phyloP scores from a whole-genome alignment of 2,329 filamentous ascomycete genomes.

The Neopestalotiopsis rosae region DNA sequence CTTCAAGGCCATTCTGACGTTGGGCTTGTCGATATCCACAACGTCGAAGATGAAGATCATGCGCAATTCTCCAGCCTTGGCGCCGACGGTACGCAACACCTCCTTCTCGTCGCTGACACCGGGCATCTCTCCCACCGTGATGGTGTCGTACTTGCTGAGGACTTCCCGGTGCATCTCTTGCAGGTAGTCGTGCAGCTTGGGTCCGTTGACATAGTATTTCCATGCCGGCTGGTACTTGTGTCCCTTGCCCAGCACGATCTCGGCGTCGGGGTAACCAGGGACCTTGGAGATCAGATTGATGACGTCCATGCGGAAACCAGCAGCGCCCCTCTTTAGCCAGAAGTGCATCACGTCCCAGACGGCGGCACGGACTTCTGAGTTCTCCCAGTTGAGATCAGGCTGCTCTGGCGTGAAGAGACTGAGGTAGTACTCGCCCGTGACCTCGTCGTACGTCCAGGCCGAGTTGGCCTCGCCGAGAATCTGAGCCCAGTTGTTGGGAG shows the following conservation, averaged over 20 bases:
- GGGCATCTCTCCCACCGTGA: conserved; percentile 75
- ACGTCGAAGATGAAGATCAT: conserved; percentile 75
- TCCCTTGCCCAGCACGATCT: conserved; percentile 52
- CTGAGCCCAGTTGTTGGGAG: conserved; percentile 78
- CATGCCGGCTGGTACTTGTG: conserved; percentile 56
- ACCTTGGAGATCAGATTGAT: conserved; percentile 76
- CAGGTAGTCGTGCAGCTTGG: conserved; percentile 71
- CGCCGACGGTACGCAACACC: conserved; percentile 65
- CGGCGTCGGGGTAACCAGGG: conserved; percentile 62
- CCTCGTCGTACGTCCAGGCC: conserved; percentile 74
- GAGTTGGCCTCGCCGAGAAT: conserved; percentile 64
- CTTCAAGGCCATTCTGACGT: conserved; percentile 49
- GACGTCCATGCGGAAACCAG: conserved; percentile 77
- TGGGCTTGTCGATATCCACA: conserved; percentile 63
- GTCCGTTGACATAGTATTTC: conserved; percentile 69
- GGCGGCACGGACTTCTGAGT: conserved; percentile 67
- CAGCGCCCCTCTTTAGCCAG: conserved; percentile 77
- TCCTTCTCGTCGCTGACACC: conserved; percentile 62
- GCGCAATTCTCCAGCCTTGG: conserved; percentile 63
- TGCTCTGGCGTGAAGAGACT: conserved; percentile 78
- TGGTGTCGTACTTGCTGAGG: conserved; percentile 64
- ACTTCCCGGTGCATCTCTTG: conserved; percentile 67
- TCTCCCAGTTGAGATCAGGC: conserved; percentile 88
- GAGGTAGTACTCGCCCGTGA: conserved; percentile 77
- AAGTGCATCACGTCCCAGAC: conserved; percentile 79